Evolutionary conservation across 176 grass and related monocot species (phyloP).

Genomic region (Rhynchospora tenuis): DNA sequence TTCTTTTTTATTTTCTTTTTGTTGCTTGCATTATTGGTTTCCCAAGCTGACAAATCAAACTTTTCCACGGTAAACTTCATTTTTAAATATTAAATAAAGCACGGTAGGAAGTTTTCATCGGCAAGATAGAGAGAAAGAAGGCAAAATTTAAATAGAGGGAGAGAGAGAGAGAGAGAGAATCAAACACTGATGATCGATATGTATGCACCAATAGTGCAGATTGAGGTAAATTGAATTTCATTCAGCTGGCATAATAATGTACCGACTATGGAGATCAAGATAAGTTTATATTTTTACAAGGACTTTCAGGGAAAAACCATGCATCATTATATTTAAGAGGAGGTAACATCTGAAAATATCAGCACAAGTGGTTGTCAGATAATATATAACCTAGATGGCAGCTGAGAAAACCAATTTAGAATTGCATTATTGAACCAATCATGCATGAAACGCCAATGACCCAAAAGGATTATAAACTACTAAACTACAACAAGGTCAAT

Average conservation of each 20-base stretch:
- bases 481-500: neutral
- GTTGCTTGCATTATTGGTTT: neutral
- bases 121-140: too few relatives aligned
- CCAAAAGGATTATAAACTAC: neutral
- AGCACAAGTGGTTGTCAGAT: neutral
- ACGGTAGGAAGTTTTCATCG: too few relatives aligned
- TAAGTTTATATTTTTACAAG: neutral
- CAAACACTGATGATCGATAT: too few relatives aligned
- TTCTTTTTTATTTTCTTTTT: neutral
- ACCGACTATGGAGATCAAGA: too few relatives aligned
- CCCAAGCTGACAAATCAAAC: neutral
- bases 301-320: neutral
- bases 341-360: neutral
- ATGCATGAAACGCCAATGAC: neutral
- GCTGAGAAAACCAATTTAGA: neutral
- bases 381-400: neutral
- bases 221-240: neutral
- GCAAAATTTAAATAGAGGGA: too few relatives aligned
- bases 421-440: constrained; percentile 16
- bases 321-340: neutral
- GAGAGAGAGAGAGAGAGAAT: too few relatives aligned
- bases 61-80: neutral
- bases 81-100: neutral
- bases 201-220: neutral
- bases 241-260: too few relatives aligned